Evolutionary conservation across 2,329 filamentous ascomycete genomes (phyloP), one percentile per base, ranked within the genome.

Genomic region (Fusarium odoratissimum): DNA sequence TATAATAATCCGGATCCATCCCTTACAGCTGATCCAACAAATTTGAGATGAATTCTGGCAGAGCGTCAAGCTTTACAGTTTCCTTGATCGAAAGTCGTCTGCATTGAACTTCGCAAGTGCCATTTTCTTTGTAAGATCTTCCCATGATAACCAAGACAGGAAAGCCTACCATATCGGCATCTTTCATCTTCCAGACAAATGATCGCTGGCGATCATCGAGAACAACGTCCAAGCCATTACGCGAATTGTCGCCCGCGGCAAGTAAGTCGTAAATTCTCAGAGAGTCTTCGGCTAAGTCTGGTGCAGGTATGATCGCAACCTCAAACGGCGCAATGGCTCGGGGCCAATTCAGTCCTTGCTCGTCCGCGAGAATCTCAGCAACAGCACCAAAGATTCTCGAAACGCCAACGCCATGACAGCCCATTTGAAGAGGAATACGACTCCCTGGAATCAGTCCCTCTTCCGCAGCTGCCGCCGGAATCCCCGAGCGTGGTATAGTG

Each of bases 351-450:
- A 98, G 86, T 0, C 95, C 96, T 77, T 85, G 88, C 6, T 86
- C 79, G 74, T 97, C 94, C 0, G 90, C 87, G 14, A 94, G 85
- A 42, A 92, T 88, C 71, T 95, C 92, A 3, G 95, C 95, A 2
- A 96, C 90, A 3, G 96, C 94, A 13, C 92, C 95, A 69, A 99
- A 91, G 76, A 99, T 91, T 48, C 96, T 92, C 9, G 95, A 97
- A 23, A 99, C 90, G 4, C 96, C 96, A 69, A 99, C 97, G 2
- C 96, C 96, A 79, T 98, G 94, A 80, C 96, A 99, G 61, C 96
- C 96, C 96, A 99, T 99, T 73, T 97, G 90, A 77, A 97, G 87
- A 0, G 91, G 86, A 0, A 90, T 85, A 6, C 69, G 75, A 33
- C 73, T 74, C 16, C 75, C 75, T 25, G 78, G 76, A 10, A 51